phyloP scores from a whole-genome alignment of 805 yeast genomes.

The Nakazawaea laoshanensis region DNA sequence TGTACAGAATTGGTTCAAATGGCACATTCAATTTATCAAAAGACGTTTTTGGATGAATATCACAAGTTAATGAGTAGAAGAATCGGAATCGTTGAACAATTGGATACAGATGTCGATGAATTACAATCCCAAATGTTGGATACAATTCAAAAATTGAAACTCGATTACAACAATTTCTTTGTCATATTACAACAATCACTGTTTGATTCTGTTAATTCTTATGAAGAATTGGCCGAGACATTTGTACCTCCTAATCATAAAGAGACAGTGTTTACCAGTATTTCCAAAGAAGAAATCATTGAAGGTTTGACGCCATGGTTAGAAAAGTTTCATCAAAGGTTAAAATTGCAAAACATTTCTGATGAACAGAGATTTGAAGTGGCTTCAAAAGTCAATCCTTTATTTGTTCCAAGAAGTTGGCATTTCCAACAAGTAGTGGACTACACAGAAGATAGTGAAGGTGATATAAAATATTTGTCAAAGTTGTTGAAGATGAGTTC shows the following conservation, averaged over 20 bases:
- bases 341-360: constrained; percentile 27
- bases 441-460: constrained; percentile 38
- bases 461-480: constrained; percentile 42
- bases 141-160: constrained; percentile 48
- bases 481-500: constrained; percentile 66
- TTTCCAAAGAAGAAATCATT: constrained; percentile 29
- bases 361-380: constrained; percentile 29
- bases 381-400: constrained; percentile 56
- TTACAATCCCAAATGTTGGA: constrained; percentile 55
- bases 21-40: constrained; percentile 59
- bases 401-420: constrained; percentile 80
- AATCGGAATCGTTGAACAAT: constrained; percentile 49
- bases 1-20: constrained; percentile 58
- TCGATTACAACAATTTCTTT: constrained; percentile 81
- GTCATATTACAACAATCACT: constrained; percentile 44
- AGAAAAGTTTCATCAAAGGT: constrained; percentile 32
- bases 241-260: constrained; percentile 21
- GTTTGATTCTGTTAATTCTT: constrained; percentile 23
- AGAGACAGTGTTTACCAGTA: constrained; percentile 16
- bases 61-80: constrained; percentile 50
- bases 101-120: constrained; percentile 30
- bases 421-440: constrained; percentile 76
- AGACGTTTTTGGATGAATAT: constrained; percentile 51
- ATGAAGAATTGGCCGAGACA: constrained; percentile 17
- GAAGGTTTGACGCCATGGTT: constrained; percentile 45